Evolutionary conservation across 208 protist genomes (phyloP).

Genomic region (Leishmania lainsoni): DNA sequence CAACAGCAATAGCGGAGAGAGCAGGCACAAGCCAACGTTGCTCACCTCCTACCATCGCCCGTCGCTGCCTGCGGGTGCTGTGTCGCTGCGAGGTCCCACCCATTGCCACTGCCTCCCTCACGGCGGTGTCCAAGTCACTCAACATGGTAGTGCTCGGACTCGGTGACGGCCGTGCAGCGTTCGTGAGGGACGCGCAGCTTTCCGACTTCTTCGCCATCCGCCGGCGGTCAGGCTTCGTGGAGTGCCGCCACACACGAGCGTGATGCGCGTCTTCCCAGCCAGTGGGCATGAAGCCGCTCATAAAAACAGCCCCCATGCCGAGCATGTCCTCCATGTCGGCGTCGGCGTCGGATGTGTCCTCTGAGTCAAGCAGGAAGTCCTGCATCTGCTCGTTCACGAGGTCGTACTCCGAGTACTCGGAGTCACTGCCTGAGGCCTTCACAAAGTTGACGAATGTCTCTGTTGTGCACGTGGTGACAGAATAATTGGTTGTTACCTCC

Average conservation of each 20-base stretch:
- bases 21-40: slow-evolving; percentile 26
- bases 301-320: slow-evolving; percentile 9
- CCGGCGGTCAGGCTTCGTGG: slow-evolving; percentile 10
- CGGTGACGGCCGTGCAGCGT: slow-evolving; percentile 11
- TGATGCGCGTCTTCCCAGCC: background rate
- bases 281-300: slow-evolving; percentile 10
- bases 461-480: slow-evolving; percentile 5
- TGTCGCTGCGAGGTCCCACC: slow-evolving; percentile 3
- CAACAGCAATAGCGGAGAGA: background rate
- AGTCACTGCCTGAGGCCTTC: slow-evolving; percentile 35
- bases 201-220: slow-evolving; percentile 40
- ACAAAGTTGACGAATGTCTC: slow-evolving; percentile 2
- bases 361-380: slow-evolving; percentile 56
- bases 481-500: background rate
- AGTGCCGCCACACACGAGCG: slow-evolving; percentile 1
- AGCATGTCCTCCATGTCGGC: slow-evolving; percentile 26
- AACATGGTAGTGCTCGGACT: slow-evolving; percentile 20
- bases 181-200: slow-evolving; percentile 16
- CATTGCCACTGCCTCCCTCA: slow-evolving; percentile 6
- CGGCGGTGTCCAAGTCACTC: slow-evolving; percentile 11
- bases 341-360: slow-evolving; percentile 33
- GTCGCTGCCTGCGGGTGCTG: slow-evolving; percentile 9
- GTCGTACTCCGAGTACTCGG: slow-evolving; percentile 70
- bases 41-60: slow-evolving; percentile 1
- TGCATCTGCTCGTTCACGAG: slow-evolving; percentile 78